A percentile compares a stretch with the other conserved stretches of the same genome.
Evolutionary conservation across 768 basidiomycete species (phyloP).

Genomic region (Russula compacta): DNA sequence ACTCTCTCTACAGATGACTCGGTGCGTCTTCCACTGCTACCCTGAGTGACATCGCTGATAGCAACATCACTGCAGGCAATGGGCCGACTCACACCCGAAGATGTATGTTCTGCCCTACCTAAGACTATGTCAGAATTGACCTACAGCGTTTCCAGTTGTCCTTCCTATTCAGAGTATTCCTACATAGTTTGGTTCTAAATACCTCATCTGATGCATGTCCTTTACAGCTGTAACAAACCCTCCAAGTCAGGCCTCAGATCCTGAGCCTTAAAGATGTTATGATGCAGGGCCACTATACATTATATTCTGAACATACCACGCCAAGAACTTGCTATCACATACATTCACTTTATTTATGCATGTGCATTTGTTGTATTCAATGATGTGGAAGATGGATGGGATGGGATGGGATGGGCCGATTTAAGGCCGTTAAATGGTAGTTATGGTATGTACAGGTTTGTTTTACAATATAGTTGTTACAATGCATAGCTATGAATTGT

Average conservation of each 20-base stretch:
- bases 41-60: slow-evolving; percentile 1
- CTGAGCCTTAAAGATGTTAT: background rate
- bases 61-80: slow-evolving; percentile 49
- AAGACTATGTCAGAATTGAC: background rate
- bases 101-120: slow-evolving; percentile 28
- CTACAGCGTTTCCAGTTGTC: slow-evolving; percentile 27
- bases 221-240: slow-evolving; percentile 1
- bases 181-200: background rate
- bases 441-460: too few species aligned
- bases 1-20: slow-evolving; percentile 77
- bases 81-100: slow-evolving; percentile 86
- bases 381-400: too few species aligned
- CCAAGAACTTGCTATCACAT: background rate
- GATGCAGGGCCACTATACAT: background rate
- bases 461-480: too few species aligned
- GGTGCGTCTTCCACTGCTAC: slow-evolving; percentile 31
- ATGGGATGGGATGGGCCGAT: too few species aligned
- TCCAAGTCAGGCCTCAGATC: background rate
- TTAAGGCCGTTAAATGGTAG: too few species aligned
- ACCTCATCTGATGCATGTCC: background rate
- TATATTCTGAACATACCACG: background rate
- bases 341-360: background rate
- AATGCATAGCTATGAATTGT: too few species aligned
- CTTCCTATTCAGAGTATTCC: slow-evolving; percentile 39
- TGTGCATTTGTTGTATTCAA: too few species aligned